Base-by-base conservation (phyloP, 108 stramenopile genomes). In the Cyclostephanos invisitatus region DNA sequence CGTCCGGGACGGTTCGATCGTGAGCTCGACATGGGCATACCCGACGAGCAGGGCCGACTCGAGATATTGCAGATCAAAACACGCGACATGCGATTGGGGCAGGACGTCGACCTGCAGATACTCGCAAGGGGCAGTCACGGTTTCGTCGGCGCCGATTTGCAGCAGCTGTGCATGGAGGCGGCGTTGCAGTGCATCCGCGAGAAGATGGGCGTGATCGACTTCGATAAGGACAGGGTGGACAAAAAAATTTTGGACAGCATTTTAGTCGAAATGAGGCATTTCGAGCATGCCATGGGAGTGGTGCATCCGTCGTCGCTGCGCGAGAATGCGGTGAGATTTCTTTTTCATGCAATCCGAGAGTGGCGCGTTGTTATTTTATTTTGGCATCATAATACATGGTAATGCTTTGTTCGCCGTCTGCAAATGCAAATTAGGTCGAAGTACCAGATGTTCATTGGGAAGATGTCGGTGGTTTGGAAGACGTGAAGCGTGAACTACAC, bases 381-480 rank as follows among this genome's bases (percentile, higher is more conserved):
- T 20, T 61, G 21, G 38, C 61, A 51, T 62, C 36, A 17, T 42
- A n/a, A 55, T 44, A 49, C 15, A 63, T 24, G 44, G 21, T n/a
- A n/a, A n/a, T n/a, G n/a, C n/a, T n/a, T n/a, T n/a, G n/a, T n/a
- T n/a, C n/a, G n/a, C n/a, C n/a, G n/a, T n/a, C n/a, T n/a, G n/a
- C n/a, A n/a, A 35, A 15, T 57, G 62, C 40, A 32, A 48, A 28
- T 50, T 49, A 79, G 83, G 79, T 72, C 25, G 87, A 92, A 70
- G 88, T 98, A 25, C 98, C 99, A 8, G 93, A 99, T 83, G 89
- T 97, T 35, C 90, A 91, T 68, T 99, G 99, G 99, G 92, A 83
- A 56, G 99, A 99, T 80, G 96, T 99, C 49, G 99, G 98, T 58
- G 99, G 99, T 59, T 82, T 98, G 53, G 99, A 99, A 76, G 94